A percentile compares a stretch with the other conserved stretches of the same genome.
Conservation (phyloP, 2,329 filamentous ascomycete genomes). For the Albifimbria verrucaria region DNA sequence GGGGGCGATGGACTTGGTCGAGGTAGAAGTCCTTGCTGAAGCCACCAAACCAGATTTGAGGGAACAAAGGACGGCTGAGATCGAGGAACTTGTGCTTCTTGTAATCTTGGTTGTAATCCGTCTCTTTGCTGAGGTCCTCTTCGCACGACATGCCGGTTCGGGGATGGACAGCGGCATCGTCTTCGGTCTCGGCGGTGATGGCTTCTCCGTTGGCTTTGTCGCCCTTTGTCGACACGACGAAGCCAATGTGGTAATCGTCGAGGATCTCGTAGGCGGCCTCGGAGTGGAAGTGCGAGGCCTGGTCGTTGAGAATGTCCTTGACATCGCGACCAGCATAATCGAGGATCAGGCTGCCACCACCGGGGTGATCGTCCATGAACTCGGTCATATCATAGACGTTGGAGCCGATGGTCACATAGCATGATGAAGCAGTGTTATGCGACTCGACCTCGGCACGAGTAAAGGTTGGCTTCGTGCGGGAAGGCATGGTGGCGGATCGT, state of each 20-base stretch:
- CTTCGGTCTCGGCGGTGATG: conserved; percentile 18
- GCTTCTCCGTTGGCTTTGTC: conserved; percentile 27
- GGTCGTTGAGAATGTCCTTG: conserved; percentile 75
- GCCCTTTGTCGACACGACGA: conserved; percentile 60
- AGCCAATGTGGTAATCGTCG: conserved; percentile 81
- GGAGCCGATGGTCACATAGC: conserved; percentile 85
- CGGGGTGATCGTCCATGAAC: conserved; percentile 87
- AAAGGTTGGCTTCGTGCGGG: conserved; percentile 78
- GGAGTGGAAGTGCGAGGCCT: conserved; percentile 78
- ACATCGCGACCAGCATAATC: conserved; percentile 90
- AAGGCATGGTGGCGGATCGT: conserved; percentile 60
- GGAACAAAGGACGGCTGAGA: conserved; percentile 75
- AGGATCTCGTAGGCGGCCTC: conserved; percentile 95
- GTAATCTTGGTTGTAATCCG: conserved; percentile 72
- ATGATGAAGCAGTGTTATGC: conserved; percentile 77
- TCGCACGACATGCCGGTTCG: conserved; percentile 85
- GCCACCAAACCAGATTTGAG: conserved; percentile 83
- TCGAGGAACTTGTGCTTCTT: conserved; percentile 93
- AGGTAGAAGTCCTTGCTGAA: conserved; percentile 97
- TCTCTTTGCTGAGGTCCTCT: conserved; percentile 84
- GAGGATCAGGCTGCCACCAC: conserved; percentile 81
- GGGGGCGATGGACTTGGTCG: conserved; percentile 90
- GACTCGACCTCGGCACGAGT: conserved; percentile 74
- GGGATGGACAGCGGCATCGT: conserved; percentile 42
- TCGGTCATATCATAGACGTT: conserved; percentile 95